Percentiles rank a stretch among this genome's conserved stretches.
Evolutionary conservation across 345 rosid species (phyloP).

Genomic region (Ceriops zippeliana): DNA sequence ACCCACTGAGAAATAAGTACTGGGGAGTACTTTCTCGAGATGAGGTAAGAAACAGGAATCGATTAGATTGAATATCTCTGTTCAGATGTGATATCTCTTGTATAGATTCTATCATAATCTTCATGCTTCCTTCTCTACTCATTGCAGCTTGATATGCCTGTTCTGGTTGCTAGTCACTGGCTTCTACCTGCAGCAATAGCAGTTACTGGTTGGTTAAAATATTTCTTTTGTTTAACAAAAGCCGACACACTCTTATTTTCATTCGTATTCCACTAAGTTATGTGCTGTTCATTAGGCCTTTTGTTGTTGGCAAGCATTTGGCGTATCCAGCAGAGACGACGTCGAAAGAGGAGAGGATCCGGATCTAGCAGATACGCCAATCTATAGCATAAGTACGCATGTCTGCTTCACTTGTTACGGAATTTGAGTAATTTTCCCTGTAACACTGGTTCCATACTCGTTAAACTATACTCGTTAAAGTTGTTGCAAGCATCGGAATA

Average conservation of each 20-base stretch:
- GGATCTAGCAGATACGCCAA: conserved; percentile 48
- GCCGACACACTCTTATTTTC: not conserved
- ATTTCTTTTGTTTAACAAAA: not conserved
- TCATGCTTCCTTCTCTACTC: not conserved
- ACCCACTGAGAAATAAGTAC: conserved; percentile 49
- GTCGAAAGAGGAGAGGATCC: conserved; percentile 64
- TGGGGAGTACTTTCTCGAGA: conserved; percentile 56
- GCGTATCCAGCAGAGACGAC: conserved; percentile 73
- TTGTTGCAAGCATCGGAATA: conserved; percentile 7
- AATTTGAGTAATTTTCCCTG: conserved; percentile 9
- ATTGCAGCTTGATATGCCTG: conserved; percentile 71
- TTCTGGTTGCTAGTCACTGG: conserved; percentile 71
- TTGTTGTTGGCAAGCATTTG: conserved; percentile 63
- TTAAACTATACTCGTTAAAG: not conserved
- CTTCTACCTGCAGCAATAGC: conserved; percentile 66
- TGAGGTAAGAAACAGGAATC: conserved; percentile 51
- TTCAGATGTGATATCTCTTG: not conserved
- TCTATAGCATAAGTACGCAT: conserved; percentile 24
- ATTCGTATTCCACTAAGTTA: not conserved
- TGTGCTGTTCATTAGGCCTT: conserved; percentile 43
- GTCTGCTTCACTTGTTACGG: not conserved
- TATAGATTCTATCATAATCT: not conserved
- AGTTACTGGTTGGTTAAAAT: conserved; percentile 50
- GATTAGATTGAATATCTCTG: not conserved
- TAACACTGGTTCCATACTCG: not conserved